These are phyloP conservation scores for Rhodotorula taiwanensis DNA, from an alignment of 768 basidiomycete genomes.

Conservation along the genomic window DNA sequence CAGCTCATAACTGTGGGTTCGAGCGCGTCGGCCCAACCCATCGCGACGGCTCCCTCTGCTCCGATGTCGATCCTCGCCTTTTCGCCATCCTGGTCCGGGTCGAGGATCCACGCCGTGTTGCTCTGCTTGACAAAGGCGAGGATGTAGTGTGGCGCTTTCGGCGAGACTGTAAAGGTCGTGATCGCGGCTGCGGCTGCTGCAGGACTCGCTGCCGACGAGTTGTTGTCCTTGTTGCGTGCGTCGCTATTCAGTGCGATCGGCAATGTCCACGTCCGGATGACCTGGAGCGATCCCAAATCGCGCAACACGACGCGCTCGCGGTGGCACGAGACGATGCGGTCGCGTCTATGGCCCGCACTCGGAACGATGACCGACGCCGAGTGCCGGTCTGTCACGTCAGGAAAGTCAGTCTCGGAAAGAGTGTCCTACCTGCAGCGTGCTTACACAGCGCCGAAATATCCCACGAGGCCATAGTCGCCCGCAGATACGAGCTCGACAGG, in stretches of 20 bases:
- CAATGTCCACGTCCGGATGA: conserved; percentile 34
- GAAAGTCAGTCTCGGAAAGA: too few relatives aligned
- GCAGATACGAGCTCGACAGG: not conserved
- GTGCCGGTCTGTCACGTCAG: conserved; percentile 25
- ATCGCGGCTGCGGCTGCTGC: not conserved
- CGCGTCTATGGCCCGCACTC: not conserved
- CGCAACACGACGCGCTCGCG: conserved; percentile 30
- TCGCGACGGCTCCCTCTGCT: conserved; percentile 21
- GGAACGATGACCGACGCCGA: conserved; percentile 3
- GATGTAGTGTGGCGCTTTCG: not conserved
- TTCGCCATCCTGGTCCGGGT: conserved; percentile 11
- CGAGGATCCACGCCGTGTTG: conserved; percentile 14
- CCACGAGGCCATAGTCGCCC: conserved; percentile 5
- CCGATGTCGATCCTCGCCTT: conserved; percentile 29
- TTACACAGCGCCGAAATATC: conserved; percentile 28
- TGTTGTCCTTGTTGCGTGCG: not conserved
- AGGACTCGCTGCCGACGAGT: not conserved
- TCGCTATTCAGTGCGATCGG: not conserved
- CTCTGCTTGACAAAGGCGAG: not conserved
- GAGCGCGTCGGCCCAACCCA: conserved; percentile 5
- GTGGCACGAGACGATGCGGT: conserved; percentile 11
- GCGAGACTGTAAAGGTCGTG: conserved; percentile 10
- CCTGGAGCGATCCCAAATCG: conserved; percentile 9
- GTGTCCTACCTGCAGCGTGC: not conserved
- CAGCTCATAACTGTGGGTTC: conserved; percentile 9